A percentile compares a stretch with the other conserved stretches of the same genome.
These are phyloP conservation scores for Lasiosphaeris hirsuta DNA, from an alignment of 495 filamentous ascomycete species.

Conservation along the genomic window DNA sequence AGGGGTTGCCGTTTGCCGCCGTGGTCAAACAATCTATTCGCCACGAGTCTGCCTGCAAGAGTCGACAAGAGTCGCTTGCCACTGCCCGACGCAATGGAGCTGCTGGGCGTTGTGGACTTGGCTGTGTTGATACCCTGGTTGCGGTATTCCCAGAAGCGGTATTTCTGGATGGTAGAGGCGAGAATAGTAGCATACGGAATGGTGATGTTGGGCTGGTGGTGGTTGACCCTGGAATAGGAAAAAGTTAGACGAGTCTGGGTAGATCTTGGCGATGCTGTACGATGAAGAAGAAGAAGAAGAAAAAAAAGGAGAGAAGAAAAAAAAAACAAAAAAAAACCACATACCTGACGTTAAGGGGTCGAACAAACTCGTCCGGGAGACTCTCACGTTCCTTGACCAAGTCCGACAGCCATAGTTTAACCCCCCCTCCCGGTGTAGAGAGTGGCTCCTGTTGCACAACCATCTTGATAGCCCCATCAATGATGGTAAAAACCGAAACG, in stretches of 20 bases:
- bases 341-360: constrained; percentile 6
- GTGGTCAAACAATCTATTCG: background rate
- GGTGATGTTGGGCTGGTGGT: constrained; percentile 2
- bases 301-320: background rate
- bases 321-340: constrained; percentile 6
- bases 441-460: constrained; percentile 3
- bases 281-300: too few relatives aligned
- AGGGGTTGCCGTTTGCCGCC: background rate
- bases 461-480: background rate
- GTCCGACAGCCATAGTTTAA: constrained; percentile 8
- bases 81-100: too few relatives aligned
- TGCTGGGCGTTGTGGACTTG: too few relatives aligned
- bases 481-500: constrained; percentile 4
- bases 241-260: too few relatives aligned
- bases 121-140: too few relatives aligned
- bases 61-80: background rate
- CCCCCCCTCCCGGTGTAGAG: constrained; percentile 2
- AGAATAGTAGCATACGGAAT: constrained; percentile 8
- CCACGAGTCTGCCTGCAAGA: background rate
- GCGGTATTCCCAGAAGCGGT: background rate
- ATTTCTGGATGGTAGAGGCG: too few relatives aligned
- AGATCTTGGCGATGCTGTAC: too few relatives aligned
- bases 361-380: constrained; percentile 1
- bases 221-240: background rate
- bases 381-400: constrained; percentile 6